Evolutionary conservation across 345 rosid species (phyloP), one percentile per base, ranked within the genome.

Genomic region (Sisymbrium irio): DNA sequence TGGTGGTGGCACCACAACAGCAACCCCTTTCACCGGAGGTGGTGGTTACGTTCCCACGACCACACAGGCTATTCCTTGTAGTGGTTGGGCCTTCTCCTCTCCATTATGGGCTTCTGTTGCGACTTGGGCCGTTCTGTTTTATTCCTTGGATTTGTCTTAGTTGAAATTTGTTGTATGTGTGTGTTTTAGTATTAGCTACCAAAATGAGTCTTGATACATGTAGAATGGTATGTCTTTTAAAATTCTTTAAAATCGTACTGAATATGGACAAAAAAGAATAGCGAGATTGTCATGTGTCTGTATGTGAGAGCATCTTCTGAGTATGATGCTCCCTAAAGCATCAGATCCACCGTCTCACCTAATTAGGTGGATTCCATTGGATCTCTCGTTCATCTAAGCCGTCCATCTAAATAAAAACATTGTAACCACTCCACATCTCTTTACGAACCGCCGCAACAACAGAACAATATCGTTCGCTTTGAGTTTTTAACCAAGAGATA

Each of bases 51-150:
- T 19, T 41, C 80, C 80, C 28, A 56, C 76, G 30, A 70, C 76
- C 32, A 64, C 71, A 55, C 71, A 70, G 56, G 62, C 80, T 27
- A 49, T 63, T 57, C 71, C 80, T 39, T 77, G 67, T 64, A 40
- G 39, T 3, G 67, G 55, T 65, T 71, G 61, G 76, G 67, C 56
- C 54, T 20, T 64, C 18, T 70, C 72, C 11, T 57, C 13, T 32
- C 47, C 76, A 20, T 7, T 64, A 30, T 9, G 50, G 39, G 55
- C 54, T 46, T 56, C 56, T 13, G 61, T 77, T 20, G 40, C 19
- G 25, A 56, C 67, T 70, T 70, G 80, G 71, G 42, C 72, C 54
- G 22, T 57, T 63, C 12, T 47, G 3, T 61, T 65, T 42, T 62
- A 35, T 63, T 46, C 28, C 40, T 64, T 54, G 42, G 59, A 63